These are phyloP conservation scores for Scortechinia acanthostroma DNA, from an alignment of 2,329 filamentous ascomycete species.

Conservation along the genomic window DNA sequence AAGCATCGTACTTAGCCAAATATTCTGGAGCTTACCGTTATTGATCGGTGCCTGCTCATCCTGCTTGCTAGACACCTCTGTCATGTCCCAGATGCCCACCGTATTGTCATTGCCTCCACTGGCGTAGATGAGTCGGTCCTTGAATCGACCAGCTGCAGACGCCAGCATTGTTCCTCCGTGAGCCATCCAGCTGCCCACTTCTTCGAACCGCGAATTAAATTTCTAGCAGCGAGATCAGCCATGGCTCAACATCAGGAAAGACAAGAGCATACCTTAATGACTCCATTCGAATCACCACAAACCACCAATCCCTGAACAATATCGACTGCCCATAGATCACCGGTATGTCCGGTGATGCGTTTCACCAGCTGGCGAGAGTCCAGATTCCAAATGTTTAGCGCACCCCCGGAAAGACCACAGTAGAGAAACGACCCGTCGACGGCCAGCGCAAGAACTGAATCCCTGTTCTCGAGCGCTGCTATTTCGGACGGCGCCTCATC, in stretches of 20 bases:
- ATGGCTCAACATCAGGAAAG: too few species aligned
- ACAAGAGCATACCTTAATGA: neutral
- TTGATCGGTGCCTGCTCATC: slow-evolving; percentile 9
- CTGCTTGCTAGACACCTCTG: slow-evolving; percentile 27
- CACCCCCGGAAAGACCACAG: slow-evolving; percentile 77
- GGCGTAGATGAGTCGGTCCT: slow-evolving; percentile 75
- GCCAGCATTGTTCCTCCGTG: slow-evolving; percentile 78
- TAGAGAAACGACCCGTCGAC: slow-evolving; percentile 90
- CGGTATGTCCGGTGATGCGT: slow-evolving; percentile 59
- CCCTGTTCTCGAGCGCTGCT: slow-evolving; percentile 49
- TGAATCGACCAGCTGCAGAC: slow-evolving; percentile 67
- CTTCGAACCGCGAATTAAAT: slow-evolving; percentile 76
- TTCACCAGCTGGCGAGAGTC: slow-evolving; percentile 67
- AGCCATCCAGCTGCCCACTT: slow-evolving; percentile 72
- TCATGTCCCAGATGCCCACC: slow-evolving; percentile 80
- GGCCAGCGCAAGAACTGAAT: slow-evolving; percentile 69
- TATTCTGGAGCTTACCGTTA: too few species aligned
- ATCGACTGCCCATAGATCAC: slow-evolving; percentile 77
- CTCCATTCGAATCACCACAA: slow-evolving; percentile 15
- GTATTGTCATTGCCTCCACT: slow-evolving; percentile 90
- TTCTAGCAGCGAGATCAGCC: too few species aligned
- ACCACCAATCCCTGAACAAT: slow-evolving; percentile 79
- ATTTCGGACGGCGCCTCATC: slow-evolving; percentile 44
- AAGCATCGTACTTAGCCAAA: slow-evolving; percentile 6
- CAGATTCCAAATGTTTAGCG: slow-evolving; percentile 93